Evolutionary conservation across 179 eudicot species (phyloP), one percentile per base, ranked within the genome.

Genomic region (Gypsophila paniculata): DNA sequence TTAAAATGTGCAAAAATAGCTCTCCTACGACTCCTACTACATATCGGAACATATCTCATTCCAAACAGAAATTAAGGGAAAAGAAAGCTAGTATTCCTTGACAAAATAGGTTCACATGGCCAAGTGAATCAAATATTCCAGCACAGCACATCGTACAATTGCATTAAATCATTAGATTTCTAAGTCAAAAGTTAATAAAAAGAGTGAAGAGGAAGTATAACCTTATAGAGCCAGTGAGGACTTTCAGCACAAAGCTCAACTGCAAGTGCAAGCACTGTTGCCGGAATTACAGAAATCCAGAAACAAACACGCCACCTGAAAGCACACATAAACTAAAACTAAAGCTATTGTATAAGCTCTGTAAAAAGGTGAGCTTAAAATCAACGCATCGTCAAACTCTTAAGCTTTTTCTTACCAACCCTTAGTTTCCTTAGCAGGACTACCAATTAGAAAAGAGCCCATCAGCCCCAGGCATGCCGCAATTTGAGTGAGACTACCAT

Each of bases 201-300:
- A 54, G 42, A 69, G 53, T 29, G 58, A 74, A 54, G 83, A n/a
- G n/a, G n/a, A n/a, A n/a, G n/a, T n/a, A n/a, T 84, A 77, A 93
- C 98, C 98, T 93, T 93, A 83, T 87, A 85, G 29, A 93, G 90
- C 98, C 96, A 93, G 71, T 87, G 87, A 51, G 98, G 98, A 82
- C 96, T 89, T 78, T 93, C 98, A 29, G 84, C 98, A 81, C 91
- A 89, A 62, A 91, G 81, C 55, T 83, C 82, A 78, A 91, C 74
- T 75, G 86, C 96, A 79, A 93, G 93, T 65, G 84, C 39, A 29
- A 29, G 83, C 81, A 63, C n/a, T n/a, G n/a, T n/a, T n/a, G 98
- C 95, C 18, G 98, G 98, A 81, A 93, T 78, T 26, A 80, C 76
- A 64, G 98, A 89, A 55, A 84, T 61, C 96, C 96, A 93, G 76